Evolutionary conservation across 257 asterid species (phyloP).

Genomic region (Catharanthus roseus): DNA sequence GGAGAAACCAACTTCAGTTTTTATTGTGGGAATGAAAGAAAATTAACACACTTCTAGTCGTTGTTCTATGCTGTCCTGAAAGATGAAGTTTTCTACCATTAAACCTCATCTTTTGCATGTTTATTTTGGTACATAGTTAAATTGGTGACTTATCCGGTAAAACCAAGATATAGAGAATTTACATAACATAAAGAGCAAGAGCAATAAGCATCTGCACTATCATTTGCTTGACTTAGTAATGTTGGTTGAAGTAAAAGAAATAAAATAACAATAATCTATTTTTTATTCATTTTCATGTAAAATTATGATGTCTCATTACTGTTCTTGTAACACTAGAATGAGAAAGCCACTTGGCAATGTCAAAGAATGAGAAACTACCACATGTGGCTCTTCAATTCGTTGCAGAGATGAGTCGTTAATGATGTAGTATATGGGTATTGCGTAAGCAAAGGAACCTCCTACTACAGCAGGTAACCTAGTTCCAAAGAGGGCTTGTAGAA

Average conservation of each 20-base stretch:
- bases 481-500: conserved; percentile 88
- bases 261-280: background rate
- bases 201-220: background rate
- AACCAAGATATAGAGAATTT: background rate
- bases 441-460: conserved; percentile 93
- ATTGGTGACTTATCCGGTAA: background rate
- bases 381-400: conserved; percentile 61
- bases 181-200: background rate
- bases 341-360: background rate
- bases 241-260: background rate
- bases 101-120: background rate
- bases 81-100: background rate
- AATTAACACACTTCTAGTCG: background rate
- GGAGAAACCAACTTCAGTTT: background rate
- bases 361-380: conserved; percentile 33
- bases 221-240: background rate
- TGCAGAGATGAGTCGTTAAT: conserved; percentile 69
- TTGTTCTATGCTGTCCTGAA: background rate
- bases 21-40: background rate
- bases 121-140: background rate
- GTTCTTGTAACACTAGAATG: background rate
- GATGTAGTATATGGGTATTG: conserved; percentile 69
- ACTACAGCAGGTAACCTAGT: conserved; percentile 92
- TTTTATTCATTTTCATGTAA: background rate
- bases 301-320: background rate